Evolutionary conservation across 2,329 filamentous ascomycete genomes (phyloP), one percentile per base, ranked within the genome.

Genomic region (Pyricularia sp.): DNA sequence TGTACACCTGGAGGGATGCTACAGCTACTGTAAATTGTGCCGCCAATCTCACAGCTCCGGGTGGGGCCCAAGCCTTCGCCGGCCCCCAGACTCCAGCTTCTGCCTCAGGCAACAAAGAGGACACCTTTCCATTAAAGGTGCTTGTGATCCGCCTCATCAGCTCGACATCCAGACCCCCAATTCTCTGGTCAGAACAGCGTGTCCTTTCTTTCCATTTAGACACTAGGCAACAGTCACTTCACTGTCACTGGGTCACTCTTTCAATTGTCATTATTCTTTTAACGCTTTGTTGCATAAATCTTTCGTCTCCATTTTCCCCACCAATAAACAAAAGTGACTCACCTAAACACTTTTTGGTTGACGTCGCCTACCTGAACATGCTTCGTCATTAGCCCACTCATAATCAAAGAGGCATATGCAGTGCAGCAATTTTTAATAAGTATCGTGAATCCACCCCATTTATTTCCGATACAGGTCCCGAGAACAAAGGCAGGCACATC

Each of bases 391-490:
- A 53, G 24, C 35, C 22, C 30, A 19, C 31, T 16, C 0, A 31
- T 10, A 3, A 44, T 1, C 30, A n/a, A 2, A 30, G 44, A 24
- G 65, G 63, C 55, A 67, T 64, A n/a, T 60, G 60, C 60, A 26
- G 26, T 19, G 62, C 28, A 5, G 55, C 26, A 26, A 57, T 4
- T 28, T 28, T 59, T 28, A 59, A 59, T 7, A 59, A 59, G 55
- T 28, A 59, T 59, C 55, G 55, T 4, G 22, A 59, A 60, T 64
- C 7, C 55, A n/a, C 28, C 16, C n/a, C 24, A 5, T 62, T 61
- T 55, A 35, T 62, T 28, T 7, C 19, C 60, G 30, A 64, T 66
- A 65, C 64, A 70, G 65, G 65, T 60, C 2, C 40, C 55, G 26
- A 59, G 55, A 19, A 59, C 19, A 28, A 57, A 59, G 55, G 55